Base-by-base conservation (phyloP, 169 alveolate species). In the Plasmodium reichenowi region DNA sequence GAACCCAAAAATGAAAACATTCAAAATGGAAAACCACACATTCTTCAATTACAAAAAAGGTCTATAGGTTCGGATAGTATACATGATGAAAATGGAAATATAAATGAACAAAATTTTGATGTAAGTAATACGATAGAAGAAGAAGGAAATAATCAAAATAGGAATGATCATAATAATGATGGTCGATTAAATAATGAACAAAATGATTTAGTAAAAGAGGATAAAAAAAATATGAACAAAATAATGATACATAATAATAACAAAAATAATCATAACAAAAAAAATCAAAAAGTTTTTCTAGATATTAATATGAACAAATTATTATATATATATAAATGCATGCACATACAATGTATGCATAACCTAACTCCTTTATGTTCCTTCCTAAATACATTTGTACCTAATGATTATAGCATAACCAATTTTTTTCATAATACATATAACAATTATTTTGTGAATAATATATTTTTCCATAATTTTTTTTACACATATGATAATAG, bases 321-420 rank as follows among this genome's bases (percentile, higher is more conserved):
- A 22, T 26, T 78, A n/a, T 78, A 78, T n/a, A 78, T 78, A 50
- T 78, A 78, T 59, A 78, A 78, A 48, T 78, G 89, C 58, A 78
- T 78, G 89, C 89, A 78, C 58, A 78, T 78, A 26, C 89, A 78
- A 58, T 78, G 89, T 71, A 78, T 78, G 89, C 89, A 78, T 32
- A 78, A 78, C 22, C 60, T 78, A 58, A 78, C 78, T 17, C 89
- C 89, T 3, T 3, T 78, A 24, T 78, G 89, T 59, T 48, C 70
- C 48, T 67, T 64, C 45, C 7, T 78, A 24, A 78, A 68, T 60
- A 78, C 29, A 32, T 56, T 43, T 47, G 38, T 78, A 20, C 89
- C 89, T 1, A 78, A 78, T 47, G 89, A 78, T 70, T 66, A 52
- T 71, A 78, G 78, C 26, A 52, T 78, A 17, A 78, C 89, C 2